These are phyloP conservation scores for Avicennia marina DNA, from an alignment of 257 asterid genomes.

Conservation along the genomic window DNA sequence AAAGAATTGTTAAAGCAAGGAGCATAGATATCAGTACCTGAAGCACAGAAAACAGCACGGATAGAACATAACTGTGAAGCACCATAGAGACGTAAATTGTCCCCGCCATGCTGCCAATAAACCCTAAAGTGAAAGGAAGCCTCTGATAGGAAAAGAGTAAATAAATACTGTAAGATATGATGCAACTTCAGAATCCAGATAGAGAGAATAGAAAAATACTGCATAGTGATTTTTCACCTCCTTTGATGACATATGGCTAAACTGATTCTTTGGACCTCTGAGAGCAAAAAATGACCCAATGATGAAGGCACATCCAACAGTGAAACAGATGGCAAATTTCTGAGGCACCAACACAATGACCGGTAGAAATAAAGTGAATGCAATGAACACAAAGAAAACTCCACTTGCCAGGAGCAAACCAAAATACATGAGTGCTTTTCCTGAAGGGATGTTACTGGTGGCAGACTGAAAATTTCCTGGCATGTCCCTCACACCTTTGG, in stretches of 20 bases:
- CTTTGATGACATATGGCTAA: conserved; percentile 72
- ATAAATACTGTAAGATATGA: conserved; percentile 16
- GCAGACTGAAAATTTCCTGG: conserved; percentile 98
- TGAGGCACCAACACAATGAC: conserved; percentile 88
- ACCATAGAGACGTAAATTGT: conserved; percentile 92
- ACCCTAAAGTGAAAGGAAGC: conserved; percentile 89
- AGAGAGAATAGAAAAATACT: background rate
- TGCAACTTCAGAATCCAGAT: background rate
- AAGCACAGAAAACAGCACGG: conserved; percentile 73
- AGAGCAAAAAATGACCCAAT: conserved; percentile 92
- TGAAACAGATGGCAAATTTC: conserved; percentile 87
- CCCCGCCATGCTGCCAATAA: conserved; percentile 84
- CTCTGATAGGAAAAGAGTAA: conserved; percentile 47
- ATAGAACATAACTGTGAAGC: conserved; percentile 89
- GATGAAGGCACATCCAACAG: conserved; percentile 76
- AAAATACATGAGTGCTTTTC: conserved; percentile 86
- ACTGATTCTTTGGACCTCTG: conserved; percentile 80
- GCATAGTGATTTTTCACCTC: conserved; percentile 49
- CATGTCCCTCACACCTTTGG: conserved; percentile 84
- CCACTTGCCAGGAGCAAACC: conserved; percentile 80
- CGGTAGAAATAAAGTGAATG: conserved; percentile 84
- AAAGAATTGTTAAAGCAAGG: conserved; percentile 2
- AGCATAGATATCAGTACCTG: conserved; percentile 51
- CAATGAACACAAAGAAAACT: conserved; percentile 79
- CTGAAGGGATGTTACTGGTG: conserved; percentile 84